Percentiles rank a stretch among this genome's conserved stretches.
These are phyloP conservation scores for Barnettozyma sp. DNA, from an alignment of 805 yeast genomes.

Conservation along the genomic window DNA sequence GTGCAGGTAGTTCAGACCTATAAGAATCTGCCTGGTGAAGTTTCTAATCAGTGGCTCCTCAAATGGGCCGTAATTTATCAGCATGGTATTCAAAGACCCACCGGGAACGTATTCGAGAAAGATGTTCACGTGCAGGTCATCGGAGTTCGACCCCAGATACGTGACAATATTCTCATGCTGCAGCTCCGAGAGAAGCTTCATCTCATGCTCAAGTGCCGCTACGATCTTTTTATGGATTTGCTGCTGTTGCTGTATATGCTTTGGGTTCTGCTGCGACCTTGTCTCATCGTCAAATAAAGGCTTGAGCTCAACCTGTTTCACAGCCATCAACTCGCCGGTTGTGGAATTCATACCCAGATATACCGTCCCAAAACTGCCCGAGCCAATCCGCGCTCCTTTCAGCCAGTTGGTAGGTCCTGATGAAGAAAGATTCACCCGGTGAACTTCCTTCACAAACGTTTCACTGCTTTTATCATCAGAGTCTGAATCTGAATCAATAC, in stretches of 20 bases:
- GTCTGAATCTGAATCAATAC: conserved; percentile 20
- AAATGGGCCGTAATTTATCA: conserved; percentile 68
- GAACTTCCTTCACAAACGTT: conserved; percentile 3
- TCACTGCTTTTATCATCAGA: conserved; percentile 3
- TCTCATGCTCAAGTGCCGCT: conserved; percentile 78
- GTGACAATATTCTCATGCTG: conserved; percentile 91
- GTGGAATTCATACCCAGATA: conserved; percentile 85
- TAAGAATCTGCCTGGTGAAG: conserved; percentile 67
- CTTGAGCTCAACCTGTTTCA: conserved; percentile 81
- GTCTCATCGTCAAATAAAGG: conserved; percentile 31
- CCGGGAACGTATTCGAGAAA: conserved; percentile 74
- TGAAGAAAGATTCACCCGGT: conserved; percentile 14
- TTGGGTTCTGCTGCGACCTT: conserved; percentile 21
- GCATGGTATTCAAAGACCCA: conserved; percentile 64
- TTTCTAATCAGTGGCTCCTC: conserved; percentile 69
- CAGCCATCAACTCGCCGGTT: conserved; percentile 96
- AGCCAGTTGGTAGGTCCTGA: conserved; percentile 80
- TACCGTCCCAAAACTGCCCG: conserved; percentile 93
- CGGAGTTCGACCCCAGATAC: conserved; percentile 82
- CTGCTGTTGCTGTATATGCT: conserved; percentile 24
- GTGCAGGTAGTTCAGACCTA: conserved; percentile 70
- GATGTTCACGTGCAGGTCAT: conserved; percentile 64
- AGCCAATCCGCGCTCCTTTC: conserved; percentile 87
- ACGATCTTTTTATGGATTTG: conserved; percentile 49
- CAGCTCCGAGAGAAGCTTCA: conserved; percentile 65